Percentiles rank a stretch among this genome's conserved stretches.
Conservation (phyloP, 345 rosid genomes). For the Aethionema arabicum region DNA sequence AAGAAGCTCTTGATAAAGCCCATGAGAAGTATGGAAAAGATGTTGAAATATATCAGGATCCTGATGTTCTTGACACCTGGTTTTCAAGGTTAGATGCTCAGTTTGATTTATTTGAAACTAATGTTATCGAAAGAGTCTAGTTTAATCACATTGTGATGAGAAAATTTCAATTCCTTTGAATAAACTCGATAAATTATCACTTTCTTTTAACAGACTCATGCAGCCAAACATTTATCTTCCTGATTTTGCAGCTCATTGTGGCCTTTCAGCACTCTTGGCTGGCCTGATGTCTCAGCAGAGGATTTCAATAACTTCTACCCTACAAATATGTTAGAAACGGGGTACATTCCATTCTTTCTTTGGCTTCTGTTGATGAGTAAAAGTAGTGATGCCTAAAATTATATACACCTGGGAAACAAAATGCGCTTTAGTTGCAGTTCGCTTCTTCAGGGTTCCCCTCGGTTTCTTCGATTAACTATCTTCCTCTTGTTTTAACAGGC, state of each 20-base stretch:
- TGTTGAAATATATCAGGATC: constrained; percentile 91
- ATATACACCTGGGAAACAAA: constrained; percentile 9
- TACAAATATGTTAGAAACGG: constrained; percentile 92
- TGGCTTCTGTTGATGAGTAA: constrained; percentile 17
- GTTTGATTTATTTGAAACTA: constrained; percentile 8
- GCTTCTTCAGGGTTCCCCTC: constrained; percentile 3
- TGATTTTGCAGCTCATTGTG: constrained; percentile 63
- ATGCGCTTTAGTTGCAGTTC: constrained; percentile 9
- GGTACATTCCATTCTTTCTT: constrained; percentile 47
- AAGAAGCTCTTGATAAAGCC: constrained; percentile 84
- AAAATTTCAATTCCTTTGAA: constrained; percentile 5
- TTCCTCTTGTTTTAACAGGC: constrained; percentile 62
- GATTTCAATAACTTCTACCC: constrained; percentile 86
- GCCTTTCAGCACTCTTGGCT: constrained; percentile 99
- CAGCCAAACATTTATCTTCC: constrained; percentile 3
- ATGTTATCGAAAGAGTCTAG: constrained; percentile 1
- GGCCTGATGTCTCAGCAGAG: constrained; percentile 79
- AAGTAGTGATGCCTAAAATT: constrained; percentile 13
- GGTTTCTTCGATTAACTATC: constrained; percentile 20
- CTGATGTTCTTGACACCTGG: constrained; percentile 99
- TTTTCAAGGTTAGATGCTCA: constrained; percentile 76
- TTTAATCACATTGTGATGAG: constrained; percentile 2
- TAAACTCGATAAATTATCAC: not conserved
- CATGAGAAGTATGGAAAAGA: constrained; percentile 68
- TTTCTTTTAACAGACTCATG: not conserved